phyloP scores from a whole-genome alignment of 139 green algal genomes.

The Closterium sp. region DNA sequence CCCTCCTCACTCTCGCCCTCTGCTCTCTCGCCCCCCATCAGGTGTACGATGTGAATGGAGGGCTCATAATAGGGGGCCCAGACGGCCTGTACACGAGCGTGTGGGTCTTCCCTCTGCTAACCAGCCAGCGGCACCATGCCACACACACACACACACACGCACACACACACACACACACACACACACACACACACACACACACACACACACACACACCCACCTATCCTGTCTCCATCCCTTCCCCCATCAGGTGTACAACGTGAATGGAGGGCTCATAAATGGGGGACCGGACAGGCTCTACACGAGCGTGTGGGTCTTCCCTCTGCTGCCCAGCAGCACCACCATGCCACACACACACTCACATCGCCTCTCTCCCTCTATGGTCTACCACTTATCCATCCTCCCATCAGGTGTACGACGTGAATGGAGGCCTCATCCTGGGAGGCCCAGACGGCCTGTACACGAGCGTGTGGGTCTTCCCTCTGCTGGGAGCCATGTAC shows the following conservation, averaged over 20 bases:
- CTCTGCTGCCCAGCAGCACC: background rate
- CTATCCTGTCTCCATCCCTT: too few relatives aligned
- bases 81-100: background rate
- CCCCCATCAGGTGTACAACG: background rate
- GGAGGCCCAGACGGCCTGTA: background rate
- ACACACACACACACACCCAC: too few relatives aligned
- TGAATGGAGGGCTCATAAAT: background rate
- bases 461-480: constrained; percentile 16
- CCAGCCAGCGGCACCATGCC: too few relatives aligned
- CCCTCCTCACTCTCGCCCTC: background rate
- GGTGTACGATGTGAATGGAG: background rate
- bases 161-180: too few relatives aligned
- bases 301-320: background rate
- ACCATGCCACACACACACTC: too few relatives aligned
- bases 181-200: too few relatives aligned
- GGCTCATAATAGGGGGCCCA: background rate
- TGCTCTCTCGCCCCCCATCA: background rate
- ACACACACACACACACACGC: too few relatives aligned
- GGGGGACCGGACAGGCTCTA: background rate
- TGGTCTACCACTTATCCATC: too few relatives aligned
- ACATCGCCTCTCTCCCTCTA: background rate
- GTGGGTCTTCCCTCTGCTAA: constrained; percentile 33
- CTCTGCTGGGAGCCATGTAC: constrained; percentile 24
- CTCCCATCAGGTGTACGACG: background rate
- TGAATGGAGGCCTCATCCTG: background rate